A percentile compares a stretch with the other conserved stretches of the same genome.
Evolutionary conservation across 1,139 yeast species (phyloP).

Genomic region (Candida smagusa): DNA sequence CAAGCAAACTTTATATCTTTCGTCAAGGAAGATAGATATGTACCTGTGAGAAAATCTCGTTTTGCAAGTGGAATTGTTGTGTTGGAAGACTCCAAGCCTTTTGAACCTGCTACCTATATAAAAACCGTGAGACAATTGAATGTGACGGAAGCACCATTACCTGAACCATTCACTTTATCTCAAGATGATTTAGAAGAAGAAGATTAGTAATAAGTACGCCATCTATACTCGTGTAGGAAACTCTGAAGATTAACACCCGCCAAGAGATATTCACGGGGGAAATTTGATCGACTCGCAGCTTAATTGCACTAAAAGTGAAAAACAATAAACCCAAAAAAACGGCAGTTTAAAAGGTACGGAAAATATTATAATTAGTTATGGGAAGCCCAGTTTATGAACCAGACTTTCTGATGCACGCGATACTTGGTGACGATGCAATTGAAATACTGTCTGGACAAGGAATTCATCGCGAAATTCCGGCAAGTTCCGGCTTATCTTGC

Average conservation of each 20-base stretch:
- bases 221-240: no score
- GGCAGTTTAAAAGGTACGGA: no score
- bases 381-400: slow-evolving; percentile 1
- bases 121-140: slow-evolving; percentile 84
- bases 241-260: no score
- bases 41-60: slow-evolving; percentile 77
- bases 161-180: slow-evolving; percentile 73
- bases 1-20: slow-evolving; percentile 84
- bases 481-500: slow-evolving; percentile 1
- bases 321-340: no score
- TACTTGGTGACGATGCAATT: background rate
- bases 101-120: slow-evolving; percentile 62
- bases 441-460: background rate
- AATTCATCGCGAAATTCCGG: background rate
- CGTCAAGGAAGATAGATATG: slow-evolving; percentile 69
- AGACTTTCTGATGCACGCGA: slow-evolving; percentile 1
- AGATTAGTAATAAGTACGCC: slow-evolving; percentile 4
- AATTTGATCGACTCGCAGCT: no score
- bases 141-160: slow-evolving; percentile 84
- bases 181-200: slow-evolving; percentile 48
- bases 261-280: no score
- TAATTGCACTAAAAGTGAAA: no score
- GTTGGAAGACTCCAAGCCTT: slow-evolving; percentile 67
- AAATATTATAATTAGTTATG: no score
- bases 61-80: slow-evolving; percentile 83